Evolutionary conservation across 805 yeast genomes (phyloP).

Genomic region (Suhomyces xylopsoci): DNA sequence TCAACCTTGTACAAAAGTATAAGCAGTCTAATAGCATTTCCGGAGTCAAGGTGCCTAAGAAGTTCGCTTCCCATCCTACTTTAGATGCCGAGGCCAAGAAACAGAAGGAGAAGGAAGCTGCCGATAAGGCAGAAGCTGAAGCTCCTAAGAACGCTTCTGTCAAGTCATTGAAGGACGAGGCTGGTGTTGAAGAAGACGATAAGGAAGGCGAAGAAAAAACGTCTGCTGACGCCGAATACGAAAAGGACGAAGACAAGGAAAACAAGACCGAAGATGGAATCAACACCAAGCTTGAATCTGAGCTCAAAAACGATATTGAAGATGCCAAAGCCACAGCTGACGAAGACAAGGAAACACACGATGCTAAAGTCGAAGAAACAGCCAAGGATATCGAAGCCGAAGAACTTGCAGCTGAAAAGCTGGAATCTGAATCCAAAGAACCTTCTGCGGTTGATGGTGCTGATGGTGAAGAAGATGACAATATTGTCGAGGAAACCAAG

Average conservation of each 20-base stretch:
- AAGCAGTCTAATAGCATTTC: constrained; percentile 32
- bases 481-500: constrained; percentile 24
- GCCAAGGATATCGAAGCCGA: constrained; percentile 4
- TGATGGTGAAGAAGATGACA: constrained; percentile 27
- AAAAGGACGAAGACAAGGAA: constrained; percentile 5
- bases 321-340: constrained; percentile 7
- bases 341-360: constrained; percentile 4
- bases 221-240: neutral
- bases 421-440: constrained; percentile 9
- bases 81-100: constrained; percentile 25
- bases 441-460: constrained; percentile 10
- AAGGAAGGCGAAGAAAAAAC: neutral
- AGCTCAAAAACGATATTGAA: neutral
- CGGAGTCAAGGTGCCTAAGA: constrained; percentile 36
- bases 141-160: neutral
- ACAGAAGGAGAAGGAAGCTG: constrained; percentile 7
- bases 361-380: constrained; percentile 6
- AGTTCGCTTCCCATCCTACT: constrained; percentile 39
- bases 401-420: constrained; percentile 4
- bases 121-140: neutral
- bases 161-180: constrained; percentile 1
- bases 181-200: constrained; percentile 4
- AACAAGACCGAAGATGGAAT: constrained; percentile 1
- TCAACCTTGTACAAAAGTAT: constrained; percentile 33
- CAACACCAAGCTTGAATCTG: neutral